Evolutionary conservation across 179 eudicot species (phyloP).

Genomic region (Drosera spatulata): DNA sequence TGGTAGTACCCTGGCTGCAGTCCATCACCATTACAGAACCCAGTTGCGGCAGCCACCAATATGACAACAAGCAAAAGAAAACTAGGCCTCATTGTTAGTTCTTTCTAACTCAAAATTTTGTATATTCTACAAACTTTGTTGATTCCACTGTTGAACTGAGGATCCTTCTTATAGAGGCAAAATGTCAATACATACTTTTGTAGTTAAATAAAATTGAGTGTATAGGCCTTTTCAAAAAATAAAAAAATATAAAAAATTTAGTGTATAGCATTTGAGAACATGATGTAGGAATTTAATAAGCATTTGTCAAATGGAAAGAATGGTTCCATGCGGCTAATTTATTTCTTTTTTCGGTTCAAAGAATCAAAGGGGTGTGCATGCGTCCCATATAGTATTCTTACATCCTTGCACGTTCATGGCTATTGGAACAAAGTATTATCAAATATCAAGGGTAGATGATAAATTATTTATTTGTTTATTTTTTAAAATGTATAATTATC

Average conservation of each 20-base stretch:
- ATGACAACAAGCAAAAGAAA: background rate
- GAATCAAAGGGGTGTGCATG: background rate
- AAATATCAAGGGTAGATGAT: too few species aligned
- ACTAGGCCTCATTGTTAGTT: background rate
- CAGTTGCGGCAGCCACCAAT: background rate
- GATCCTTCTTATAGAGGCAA: background rate
- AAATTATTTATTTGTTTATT: too few species aligned
- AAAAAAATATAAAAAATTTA: too few species aligned
- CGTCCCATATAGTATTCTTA: background rate
- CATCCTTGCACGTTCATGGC: background rate
- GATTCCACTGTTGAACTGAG: background rate
- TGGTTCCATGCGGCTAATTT: background rate
- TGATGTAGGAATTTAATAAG: background rate
- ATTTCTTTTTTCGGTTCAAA: background rate
- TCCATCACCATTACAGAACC: background rate
- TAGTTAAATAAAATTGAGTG: too few species aligned
- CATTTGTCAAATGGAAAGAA: background rate
- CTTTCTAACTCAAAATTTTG: background rate
- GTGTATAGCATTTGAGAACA: background rate
- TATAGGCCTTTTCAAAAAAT: too few species aligned
- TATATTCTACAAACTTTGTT: background rate
- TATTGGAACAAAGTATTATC: background rate
- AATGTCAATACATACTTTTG: too few species aligned
- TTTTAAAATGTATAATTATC: too few species aligned
- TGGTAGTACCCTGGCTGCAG: background rate